These are phyloP conservation scores for Daldinia sp. DNA, from an alignment of 2,329 filamentous ascomycete genomes.

Conservation along the genomic window DNA sequence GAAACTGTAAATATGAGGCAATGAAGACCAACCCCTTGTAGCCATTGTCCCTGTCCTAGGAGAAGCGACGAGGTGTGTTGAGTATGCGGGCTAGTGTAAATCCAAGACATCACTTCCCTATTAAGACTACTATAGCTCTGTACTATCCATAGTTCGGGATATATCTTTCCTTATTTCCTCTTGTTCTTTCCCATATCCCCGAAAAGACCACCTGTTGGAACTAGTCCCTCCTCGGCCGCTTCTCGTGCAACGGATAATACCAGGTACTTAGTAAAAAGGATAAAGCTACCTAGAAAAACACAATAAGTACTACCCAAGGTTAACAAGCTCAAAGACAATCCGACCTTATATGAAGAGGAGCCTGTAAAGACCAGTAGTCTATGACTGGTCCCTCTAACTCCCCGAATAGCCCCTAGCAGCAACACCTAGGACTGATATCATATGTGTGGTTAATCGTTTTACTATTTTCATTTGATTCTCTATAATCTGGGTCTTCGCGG, in stretches of 20 bases:
- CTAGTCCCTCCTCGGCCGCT: not conserved
- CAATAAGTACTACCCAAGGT: not conserved
- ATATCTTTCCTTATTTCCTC: not conserved
- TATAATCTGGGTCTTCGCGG: not conserved
- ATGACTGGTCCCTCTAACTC: not conserved
- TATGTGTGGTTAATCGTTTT: not conserved
- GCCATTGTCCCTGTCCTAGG: not conserved
- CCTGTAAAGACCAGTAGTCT: not conserved
- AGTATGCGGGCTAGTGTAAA: not conserved
- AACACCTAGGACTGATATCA: not conserved
- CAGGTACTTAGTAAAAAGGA: not conserved
- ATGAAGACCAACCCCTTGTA: not conserved
- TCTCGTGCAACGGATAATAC: not conserved
- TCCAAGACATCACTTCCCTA: not conserved
- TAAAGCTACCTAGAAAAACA: not conserved
- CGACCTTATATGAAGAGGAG: not conserved
- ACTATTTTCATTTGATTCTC: not conserved
- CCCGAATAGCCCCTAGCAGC: not conserved
- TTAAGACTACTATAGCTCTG: too few relatives aligned
- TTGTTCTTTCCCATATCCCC: not conserved
- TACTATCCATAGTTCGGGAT: not conserved
- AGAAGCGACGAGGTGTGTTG: slow-evolving; percentile 6
- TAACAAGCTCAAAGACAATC: not conserved
- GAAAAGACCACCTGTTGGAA: not conserved
- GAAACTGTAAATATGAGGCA: slow-evolving; percentile 7